Percentiles rank a stretch among this genome's conserved stretches.
Evolutionary conservation across 2,329 filamentous ascomycete species (phyloP).

Genomic region (Emergomyces africanus): DNA sequence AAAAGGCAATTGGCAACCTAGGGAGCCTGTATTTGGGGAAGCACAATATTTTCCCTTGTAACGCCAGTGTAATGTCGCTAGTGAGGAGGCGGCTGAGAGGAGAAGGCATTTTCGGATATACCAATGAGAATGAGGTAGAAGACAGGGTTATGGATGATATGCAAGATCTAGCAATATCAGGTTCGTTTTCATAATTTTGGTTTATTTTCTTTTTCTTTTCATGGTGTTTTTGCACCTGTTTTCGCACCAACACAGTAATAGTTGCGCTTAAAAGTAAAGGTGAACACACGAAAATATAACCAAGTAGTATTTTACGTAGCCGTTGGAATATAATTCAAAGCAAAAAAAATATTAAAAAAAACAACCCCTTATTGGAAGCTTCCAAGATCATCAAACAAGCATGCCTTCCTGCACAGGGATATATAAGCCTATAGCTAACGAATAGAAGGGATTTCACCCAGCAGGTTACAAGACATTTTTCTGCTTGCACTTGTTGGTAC

Average conservation of each 20-base stretch:
- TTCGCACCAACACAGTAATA: neutral
- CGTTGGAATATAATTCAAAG: too few relatives aligned
- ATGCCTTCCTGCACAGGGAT: too few relatives aligned
- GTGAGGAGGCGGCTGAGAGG: too few relatives aligned
- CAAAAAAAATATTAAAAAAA: neutral
- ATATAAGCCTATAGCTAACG: neutral
- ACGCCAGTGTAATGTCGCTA: too few relatives aligned
- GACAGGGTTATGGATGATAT: neutral
- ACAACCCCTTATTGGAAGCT: too few relatives aligned
- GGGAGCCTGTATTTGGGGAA: too few relatives aligned
- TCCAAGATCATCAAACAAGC: neutral
- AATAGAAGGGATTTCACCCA: neutral
- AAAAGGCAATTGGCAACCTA: too few relatives aligned
- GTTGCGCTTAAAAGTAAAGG: neutral
- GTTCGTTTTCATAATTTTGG: neutral
- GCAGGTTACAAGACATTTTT: neutral
- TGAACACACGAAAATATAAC: too few relatives aligned
- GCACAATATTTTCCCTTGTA: too few relatives aligned
- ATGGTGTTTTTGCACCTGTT: neutral
- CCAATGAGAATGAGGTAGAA: neutral
- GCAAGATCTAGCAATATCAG: neutral
- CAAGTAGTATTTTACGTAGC: too few relatives aligned
- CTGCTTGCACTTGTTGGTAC: neutral
- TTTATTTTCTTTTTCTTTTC: too few relatives aligned
- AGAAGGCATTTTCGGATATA: neutral